Conservation (phyloP, 768 basidiomycete species). For the Neoboletus brunneissimus region DNA sequence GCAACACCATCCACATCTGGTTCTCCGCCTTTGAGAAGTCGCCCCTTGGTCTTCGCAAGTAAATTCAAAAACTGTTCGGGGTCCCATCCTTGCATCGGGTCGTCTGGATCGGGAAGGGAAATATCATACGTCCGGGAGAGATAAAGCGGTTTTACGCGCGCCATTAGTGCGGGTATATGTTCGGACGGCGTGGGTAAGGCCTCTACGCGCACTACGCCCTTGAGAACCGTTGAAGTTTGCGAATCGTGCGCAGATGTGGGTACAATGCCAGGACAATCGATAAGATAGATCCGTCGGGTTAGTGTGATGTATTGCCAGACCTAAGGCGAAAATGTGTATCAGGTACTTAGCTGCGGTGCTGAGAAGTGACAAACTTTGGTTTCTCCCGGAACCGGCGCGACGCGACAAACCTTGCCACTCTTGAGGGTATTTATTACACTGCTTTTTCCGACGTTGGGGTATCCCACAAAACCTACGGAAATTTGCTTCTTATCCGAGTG, state of each 20-base stretch:
- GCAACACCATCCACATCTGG: constrained; percentile 90
- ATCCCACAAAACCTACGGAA: constrained; percentile 95
- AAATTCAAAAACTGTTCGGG: constrained; percentile 79
- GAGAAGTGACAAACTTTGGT: constrained; percentile 60
- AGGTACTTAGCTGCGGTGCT: neutral
- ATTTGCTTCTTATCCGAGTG: constrained; percentile 99
- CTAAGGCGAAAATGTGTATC: constrained; percentile 15
- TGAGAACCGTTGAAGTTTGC: constrained; percentile 88
- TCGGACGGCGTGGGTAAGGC: constrained; percentile 90
- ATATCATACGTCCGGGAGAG: constrained; percentile 82
- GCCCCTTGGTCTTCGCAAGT: constrained; percentile 88
- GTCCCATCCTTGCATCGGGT: constrained; percentile 55
- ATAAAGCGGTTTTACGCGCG: constrained; percentile 90
- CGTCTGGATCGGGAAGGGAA: constrained; percentile 55
- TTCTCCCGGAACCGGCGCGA: constrained; percentile 96
- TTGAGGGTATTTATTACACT: constrained; percentile 98
- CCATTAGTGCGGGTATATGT: constrained; percentile 84
- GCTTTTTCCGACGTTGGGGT: constrained; percentile 97
- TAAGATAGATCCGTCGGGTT: constrained; percentile 94
- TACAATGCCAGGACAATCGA: constrained; percentile 98
- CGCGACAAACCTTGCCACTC: constrained; percentile 94
- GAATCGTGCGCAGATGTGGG: constrained; percentile 90
- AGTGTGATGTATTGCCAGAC: constrained; percentile 99
- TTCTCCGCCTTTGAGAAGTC: constrained; percentile 91
- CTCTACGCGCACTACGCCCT: constrained; percentile 96